Evolutionary conservation across 2,329 filamentous ascomycete genomes (phyloP).

Genomic region (Podosphaera xanthii): DNA sequence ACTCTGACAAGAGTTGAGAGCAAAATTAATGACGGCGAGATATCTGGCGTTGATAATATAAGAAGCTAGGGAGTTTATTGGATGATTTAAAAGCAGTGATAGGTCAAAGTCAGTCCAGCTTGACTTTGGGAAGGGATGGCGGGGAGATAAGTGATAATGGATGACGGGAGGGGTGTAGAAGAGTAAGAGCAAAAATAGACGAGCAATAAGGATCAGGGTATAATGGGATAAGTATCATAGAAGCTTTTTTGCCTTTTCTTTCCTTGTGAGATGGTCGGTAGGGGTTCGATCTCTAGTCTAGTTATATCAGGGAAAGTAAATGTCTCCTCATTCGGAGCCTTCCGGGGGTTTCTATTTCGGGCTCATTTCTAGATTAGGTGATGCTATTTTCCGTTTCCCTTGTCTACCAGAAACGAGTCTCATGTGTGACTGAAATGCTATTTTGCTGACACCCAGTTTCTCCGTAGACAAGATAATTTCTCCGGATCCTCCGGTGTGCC

Average conservation of each 20-base stretch:
- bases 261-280: background rate
- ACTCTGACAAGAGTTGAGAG: slow-evolving; percentile 7
- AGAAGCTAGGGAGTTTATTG: slow-evolving; percentile 18
- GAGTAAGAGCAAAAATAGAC: background rate
- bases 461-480: background rate
- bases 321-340: background rate
- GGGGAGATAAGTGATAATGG: slow-evolving; percentile 16
- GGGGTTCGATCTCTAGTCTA: background rate
- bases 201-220: background rate
- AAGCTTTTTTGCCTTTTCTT: slow-evolving; percentile 3
- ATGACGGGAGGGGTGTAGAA: background rate
- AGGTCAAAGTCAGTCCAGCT: slow-evolving; percentile 18
- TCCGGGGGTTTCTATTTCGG: background rate
- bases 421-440: background rate
- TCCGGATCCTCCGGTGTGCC: background rate
- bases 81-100: slow-evolving; percentile 19
- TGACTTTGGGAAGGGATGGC: slow-evolving; percentile 10
- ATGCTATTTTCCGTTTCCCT: background rate
- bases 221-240: slow-evolving; percentile 5
- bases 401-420: background rate
- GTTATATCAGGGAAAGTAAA: background rate
- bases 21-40: slow-evolving; percentile 9
- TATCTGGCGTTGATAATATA: slow-evolving; percentile 13
- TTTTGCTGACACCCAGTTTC: background rate
- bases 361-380: background rate